Evolutionary conservation across 2,329 filamentous ascomycete species (phyloP).

Genomic region (Aspergillus brunneoviolaceus): DNA sequence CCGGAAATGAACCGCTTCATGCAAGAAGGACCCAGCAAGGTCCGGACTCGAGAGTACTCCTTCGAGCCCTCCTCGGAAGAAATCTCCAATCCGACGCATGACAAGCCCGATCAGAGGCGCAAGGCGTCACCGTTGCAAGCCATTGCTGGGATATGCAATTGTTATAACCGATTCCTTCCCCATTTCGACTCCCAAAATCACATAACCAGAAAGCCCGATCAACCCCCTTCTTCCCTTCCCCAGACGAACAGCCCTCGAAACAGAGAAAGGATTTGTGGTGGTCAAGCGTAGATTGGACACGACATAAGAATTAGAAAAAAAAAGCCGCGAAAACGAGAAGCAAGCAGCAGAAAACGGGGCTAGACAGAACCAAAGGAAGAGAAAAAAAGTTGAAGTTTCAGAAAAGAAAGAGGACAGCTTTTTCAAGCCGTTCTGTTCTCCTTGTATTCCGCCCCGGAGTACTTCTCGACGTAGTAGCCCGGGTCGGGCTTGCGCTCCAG

Average conservation of each 20-base stretch:
- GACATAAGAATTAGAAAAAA: too few relatives aligned
- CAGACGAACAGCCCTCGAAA: too few relatives aligned
- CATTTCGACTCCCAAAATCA: too few relatives aligned
- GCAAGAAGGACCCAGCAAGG: constrained; percentile 4
- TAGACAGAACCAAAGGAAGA: neutral
- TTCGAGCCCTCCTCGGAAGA: neutral
- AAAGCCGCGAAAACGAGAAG: too few relatives aligned
- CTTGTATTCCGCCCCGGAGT: constrained; percentile 26
- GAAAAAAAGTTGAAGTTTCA: neutral
- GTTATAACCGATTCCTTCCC: too few relatives aligned
- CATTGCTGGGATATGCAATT: neutral
- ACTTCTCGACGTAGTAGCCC: constrained; percentile 77
- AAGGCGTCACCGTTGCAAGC: neutral
- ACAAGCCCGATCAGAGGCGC: too few relatives aligned
- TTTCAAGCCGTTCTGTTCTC: neutral
- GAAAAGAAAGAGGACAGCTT: neutral
- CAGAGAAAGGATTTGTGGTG: too few relatives aligned
- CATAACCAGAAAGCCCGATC: too few relatives aligned
- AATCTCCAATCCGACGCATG: too few relatives aligned
- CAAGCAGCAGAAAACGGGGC: neutral
- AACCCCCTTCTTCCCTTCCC: too few relatives aligned
- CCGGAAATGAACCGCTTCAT: constrained; percentile 19
- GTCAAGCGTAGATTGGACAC: too few relatives aligned
- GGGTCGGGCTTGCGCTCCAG: constrained; percentile 69
- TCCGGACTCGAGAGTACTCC: neutral